Percentiles rank a stretch among this genome's conserved stretches.
These are phyloP conservation scores for Apostasia ramifera DNA, from an alignment of 106 monocot species.

Conservation along the genomic window DNA sequence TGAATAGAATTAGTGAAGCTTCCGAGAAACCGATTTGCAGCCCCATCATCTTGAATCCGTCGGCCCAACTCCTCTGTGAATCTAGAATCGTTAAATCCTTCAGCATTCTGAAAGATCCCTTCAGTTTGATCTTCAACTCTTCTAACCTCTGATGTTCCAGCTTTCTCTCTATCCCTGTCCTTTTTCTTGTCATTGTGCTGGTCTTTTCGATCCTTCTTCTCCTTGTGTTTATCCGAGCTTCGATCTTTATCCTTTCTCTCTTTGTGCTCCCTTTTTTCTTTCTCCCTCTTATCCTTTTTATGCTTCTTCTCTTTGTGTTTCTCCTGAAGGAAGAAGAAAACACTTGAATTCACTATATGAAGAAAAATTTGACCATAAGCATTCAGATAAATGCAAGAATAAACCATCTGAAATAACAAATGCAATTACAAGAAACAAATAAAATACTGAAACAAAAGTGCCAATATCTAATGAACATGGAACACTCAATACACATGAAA, in stretches of 20 bases:
- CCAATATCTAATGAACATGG: too few species aligned
- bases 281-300: slow-evolving; percentile 55
- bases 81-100: slow-evolving; percentile 33
- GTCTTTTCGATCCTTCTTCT: slow-evolving; percentile 43
- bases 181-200: slow-evolving; percentile 34
- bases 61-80: slow-evolving; percentile 33
- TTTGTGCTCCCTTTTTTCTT: slow-evolving; percentile 30
- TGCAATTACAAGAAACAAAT: too few species aligned
- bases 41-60: slow-evolving; percentile 29
- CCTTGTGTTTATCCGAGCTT: slow-evolving; percentile 45
- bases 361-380: background rate
- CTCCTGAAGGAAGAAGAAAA: slow-evolving; percentile 32
- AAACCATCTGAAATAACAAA: background rate
- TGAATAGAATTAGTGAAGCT: slow-evolving; percentile 10
- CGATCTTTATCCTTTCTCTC: slow-evolving; percentile 33
- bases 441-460: too few species aligned
- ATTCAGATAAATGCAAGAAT: slow-evolving; percentile 2
- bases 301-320: slow-evolving; percentile 44
- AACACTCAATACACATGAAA: too few species aligned
- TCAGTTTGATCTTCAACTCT: slow-evolving; percentile 15
- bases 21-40: slow-evolving; percentile 19
- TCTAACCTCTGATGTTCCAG: slow-evolving; percentile 15
- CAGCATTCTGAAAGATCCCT: slow-evolving; percentile 9
- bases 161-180: slow-evolving; percentile 31
- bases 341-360: background rate